Conservation (phyloP, 192 early-diverging fungal genomes). For the Coemansia sp. region DNA sequence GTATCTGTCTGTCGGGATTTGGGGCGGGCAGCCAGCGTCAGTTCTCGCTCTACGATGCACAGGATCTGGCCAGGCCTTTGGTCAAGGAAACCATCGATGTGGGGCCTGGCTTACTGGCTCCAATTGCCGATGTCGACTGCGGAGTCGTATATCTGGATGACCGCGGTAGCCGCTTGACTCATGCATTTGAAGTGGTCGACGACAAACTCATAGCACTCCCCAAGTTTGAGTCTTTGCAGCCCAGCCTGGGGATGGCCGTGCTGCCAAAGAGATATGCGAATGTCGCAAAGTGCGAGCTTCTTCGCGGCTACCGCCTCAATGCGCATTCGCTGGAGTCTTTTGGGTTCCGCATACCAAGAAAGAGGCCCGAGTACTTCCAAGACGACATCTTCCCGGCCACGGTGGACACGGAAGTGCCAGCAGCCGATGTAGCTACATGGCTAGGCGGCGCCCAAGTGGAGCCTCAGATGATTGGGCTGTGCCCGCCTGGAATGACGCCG, state of each 20-base stretch:
- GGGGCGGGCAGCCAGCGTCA: constrained; percentile 68
- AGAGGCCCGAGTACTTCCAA: constrained; percentile 83
- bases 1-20: constrained; percentile 64
- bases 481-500: constrained; percentile 47
- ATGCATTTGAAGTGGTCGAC: constrained; percentile 62
- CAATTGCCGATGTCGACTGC: constrained; percentile 65
- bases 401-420: constrained; percentile 49
- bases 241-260: constrained; percentile 66
- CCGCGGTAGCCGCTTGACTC: constrained; percentile 72
- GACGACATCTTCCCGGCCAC: constrained; percentile 79
- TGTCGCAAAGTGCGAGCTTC: constrained; percentile 64
- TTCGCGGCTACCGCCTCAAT: constrained; percentile 62
- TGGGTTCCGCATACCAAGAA: constrained; percentile 70
- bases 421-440: constrained; percentile 55
- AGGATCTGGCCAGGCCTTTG: constrained; percentile 38
- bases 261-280: constrained; percentile 64
- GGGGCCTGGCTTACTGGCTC: constrained; percentile 69
- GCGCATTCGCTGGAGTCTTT: constrained; percentile 63
- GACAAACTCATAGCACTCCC: constrained; percentile 49
- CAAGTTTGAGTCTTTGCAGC: constrained; percentile 53
- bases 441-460: constrained; percentile 20
- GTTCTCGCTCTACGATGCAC: constrained; percentile 51
- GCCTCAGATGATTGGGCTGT: constrained; percentile 22
- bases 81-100: constrained; percentile 56
- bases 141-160: constrained; percentile 63